phyloP scores from a whole-genome alignment of 176 grass and related monocot genomes.

The Bromus sterilis region DNA sequence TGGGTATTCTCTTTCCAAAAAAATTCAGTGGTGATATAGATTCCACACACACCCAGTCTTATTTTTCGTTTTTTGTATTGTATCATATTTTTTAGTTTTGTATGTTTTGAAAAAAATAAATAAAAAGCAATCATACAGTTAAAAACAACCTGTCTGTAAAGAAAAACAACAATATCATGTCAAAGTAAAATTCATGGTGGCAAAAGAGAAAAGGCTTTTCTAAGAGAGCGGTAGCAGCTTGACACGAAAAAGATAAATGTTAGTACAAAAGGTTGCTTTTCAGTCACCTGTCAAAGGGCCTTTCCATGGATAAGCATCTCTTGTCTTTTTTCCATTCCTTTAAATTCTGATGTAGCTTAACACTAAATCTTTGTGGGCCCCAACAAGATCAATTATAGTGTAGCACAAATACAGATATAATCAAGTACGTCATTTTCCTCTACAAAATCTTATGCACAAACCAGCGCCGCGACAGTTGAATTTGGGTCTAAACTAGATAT shows the following conservation, averaged over 20 bases:
- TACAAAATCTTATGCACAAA: not conserved
- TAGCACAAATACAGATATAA: not conserved
- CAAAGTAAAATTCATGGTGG: not conserved
- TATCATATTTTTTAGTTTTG: too few species aligned
- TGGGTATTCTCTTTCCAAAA: too few species aligned
- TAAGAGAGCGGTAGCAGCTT: not conserved
- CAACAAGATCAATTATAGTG: constrained; percentile 7
- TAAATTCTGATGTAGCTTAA: not conserved
- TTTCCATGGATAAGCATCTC: constrained; percentile 36
- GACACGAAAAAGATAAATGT: not conserved
- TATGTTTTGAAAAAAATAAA: not conserved
- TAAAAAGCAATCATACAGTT: not conserved
- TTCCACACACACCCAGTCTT: too few species aligned
- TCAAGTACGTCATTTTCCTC: not conserved
- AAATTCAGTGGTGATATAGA: too few species aligned
- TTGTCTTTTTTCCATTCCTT: not conserved
- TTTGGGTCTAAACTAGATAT: not conserved
- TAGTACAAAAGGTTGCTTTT: not conserved
- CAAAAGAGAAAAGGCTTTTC: not conserved
- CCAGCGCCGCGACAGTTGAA: too few species aligned
- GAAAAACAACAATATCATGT: not conserved
- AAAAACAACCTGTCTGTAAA: not conserved
- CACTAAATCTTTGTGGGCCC: constrained; percentile 16
- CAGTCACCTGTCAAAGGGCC: not conserved
- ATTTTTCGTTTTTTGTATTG: too few species aligned